Conservation (phyloP, 305 asterid genomes). For the Andrographis paniculata region DNA sequence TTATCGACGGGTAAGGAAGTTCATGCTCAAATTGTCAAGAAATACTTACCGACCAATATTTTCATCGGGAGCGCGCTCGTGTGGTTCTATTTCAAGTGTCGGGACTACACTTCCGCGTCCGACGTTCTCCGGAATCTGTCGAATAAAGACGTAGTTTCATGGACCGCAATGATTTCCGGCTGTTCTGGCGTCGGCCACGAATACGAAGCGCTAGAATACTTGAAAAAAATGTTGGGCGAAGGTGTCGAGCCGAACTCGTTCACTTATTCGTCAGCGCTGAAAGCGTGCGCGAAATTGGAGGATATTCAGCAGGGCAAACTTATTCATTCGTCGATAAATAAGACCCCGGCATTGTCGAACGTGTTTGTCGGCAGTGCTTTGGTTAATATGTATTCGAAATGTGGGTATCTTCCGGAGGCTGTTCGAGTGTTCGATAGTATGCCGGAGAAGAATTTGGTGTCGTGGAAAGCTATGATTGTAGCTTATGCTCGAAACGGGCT, state of each 20-base stretch:
- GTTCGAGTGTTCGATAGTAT: slow-evolving; percentile 52
- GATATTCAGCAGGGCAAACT: slow-evolving; percentile 52
- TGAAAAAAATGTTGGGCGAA: slow-evolving; percentile 74
- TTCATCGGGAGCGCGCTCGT: slow-evolving; percentile 67
- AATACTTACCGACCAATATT: slow-evolving; percentile 33
- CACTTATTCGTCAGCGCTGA: slow-evolving; percentile 76
- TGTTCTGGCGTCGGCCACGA: slow-evolving; percentile 71
- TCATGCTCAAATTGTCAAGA: slow-evolving; percentile 68
- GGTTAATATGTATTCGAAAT: slow-evolving; percentile 68
- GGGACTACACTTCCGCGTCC: slow-evolving; percentile 54
- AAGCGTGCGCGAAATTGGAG: slow-evolving; percentile 69
- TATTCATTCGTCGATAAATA: slow-evolving; percentile 65
- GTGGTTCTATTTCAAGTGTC: slow-evolving; percentile 75
- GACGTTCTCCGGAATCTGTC: slow-evolving; percentile 59
- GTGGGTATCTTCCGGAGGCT: slow-evolving; percentile 60
- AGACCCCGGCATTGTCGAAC: slow-evolving; percentile 44
- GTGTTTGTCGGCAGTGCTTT: slow-evolving; percentile 73
- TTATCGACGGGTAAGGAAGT: slow-evolving; percentile 51
- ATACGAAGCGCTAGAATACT: slow-evolving; percentile 70
- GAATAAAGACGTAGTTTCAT: slow-evolving; percentile 73
- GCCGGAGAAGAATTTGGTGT: slow-evolving; percentile 64
- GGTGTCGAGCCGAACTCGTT: slow-evolving; percentile 75
- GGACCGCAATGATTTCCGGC: slow-evolving; percentile 91
- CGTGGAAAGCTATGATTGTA: slow-evolving; percentile 72
- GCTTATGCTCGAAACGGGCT: slow-evolving; percentile 67